Base-by-base conservation (phyloP, 768 basidiomycete species). In the Amanita phalloides region DNA sequence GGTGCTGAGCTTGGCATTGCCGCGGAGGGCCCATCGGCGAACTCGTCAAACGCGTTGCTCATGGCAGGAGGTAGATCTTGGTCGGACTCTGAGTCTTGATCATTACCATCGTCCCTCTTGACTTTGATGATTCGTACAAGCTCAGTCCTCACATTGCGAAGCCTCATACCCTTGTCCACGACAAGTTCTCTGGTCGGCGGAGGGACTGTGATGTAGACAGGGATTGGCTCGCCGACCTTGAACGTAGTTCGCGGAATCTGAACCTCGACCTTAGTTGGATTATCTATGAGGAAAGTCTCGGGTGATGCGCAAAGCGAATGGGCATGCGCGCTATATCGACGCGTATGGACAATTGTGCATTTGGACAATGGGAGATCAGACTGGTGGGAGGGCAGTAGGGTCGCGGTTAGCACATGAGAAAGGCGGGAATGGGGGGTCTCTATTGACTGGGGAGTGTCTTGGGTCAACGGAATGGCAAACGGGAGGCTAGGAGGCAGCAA, bases 361-460 rank as follows among this genome's bases (percentile, higher is more conserved):
- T 81, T 82, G 47, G 75, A 73, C 41, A 84, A 57, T 8, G 67
- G 63, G 20, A 67, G 62, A 13, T 61, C 51, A 8, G 64, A 58
- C 4, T 64, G 60, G 54, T 79, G 71, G 11, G 64, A 55, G 0
- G 83, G 75, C 60, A 82, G 71, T 21, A 94, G 67, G 1, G 74
- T 78, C 32, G 85, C 90, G 10, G 76, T 81, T 42, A 94, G 70
- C 13, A 74, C 71, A 63, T 94, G 86, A 11, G 74, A 73, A 49
- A 94, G 71, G 0, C 81, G 78, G 2, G 90, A 92, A 55, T 78
- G 77, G 13, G 82, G 72, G 3, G 90, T 87, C 58, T 83, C 81
- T 28, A 92, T 72, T 37, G 86, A 88, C 63, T 92, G 87, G 0
- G 91, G 91, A 5, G 86, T 81, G 65, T 94, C 91, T 38, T 77